These are phyloP conservation scores for Penicillium sp. DNA, from an alignment of 2,329 filamentous ascomycete species.

Conservation along the genomic window DNA sequence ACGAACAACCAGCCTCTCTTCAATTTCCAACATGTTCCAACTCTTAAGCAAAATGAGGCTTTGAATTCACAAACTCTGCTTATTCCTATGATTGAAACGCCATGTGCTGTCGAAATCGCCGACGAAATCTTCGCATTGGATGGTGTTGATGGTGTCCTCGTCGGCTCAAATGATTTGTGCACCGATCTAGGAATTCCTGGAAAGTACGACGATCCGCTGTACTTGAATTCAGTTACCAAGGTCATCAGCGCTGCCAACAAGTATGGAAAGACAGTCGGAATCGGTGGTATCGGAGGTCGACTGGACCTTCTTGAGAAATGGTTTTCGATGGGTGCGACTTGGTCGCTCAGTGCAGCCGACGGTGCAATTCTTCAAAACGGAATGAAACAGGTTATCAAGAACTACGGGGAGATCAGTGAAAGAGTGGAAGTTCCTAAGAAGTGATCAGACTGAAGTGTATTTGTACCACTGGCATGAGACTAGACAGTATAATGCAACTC, in stretches of 20 bases:
- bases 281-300: slow-evolving; percentile 46
- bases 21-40: slow-evolving; percentile 39
- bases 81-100: slow-evolving; percentile 51
- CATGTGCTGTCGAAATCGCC: slow-evolving; percentile 42
- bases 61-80: slow-evolving; percentile 43
- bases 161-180: slow-evolving; percentile 46
- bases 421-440: slow-evolving; percentile 17
- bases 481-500: slow-evolving; percentile 7
- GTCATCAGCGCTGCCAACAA: slow-evolving; percentile 23
- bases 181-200: slow-evolving; percentile 49
- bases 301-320: slow-evolving; percentile 49
- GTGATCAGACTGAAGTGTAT: background rate
- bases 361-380: slow-evolving; percentile 42
- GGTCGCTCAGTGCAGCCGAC: slow-evolving; percentile 44
- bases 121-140: slow-evolving; percentile 47
- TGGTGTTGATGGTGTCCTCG: slow-evolving; percentile 49
- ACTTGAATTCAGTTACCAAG: slow-evolving; percentile 36
- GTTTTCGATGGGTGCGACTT: slow-evolving; percentile 43
- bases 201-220: slow-evolving; percentile 42
- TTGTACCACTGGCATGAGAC: background rate
- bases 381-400: slow-evolving; percentile 39
- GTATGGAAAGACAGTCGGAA: slow-evolving; percentile 16
- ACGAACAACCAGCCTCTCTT: slow-evolving; percentile 43
- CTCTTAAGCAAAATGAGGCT: slow-evolving; percentile 39
- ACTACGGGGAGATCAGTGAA: slow-evolving; percentile 31